Conservation (phyloP, 2,329 filamentous ascomycete genomes). For the Pseudocercospora eumusae region DNA sequence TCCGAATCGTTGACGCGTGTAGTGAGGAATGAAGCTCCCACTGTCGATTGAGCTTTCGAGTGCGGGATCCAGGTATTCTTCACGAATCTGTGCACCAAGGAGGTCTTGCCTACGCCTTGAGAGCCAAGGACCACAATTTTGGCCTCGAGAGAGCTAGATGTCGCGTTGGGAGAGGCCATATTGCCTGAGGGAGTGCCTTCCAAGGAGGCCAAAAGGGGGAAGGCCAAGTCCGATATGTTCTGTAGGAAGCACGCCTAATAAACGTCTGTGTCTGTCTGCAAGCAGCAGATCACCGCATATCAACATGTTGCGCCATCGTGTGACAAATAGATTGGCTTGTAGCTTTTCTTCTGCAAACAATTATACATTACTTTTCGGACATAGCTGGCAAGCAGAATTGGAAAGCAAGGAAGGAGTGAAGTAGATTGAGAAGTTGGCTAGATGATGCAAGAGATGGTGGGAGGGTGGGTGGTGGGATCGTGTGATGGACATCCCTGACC, state of each 20-base stretch:
- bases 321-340: conserved; percentile 1
- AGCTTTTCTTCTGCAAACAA: not conserved
- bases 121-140: conserved; percentile 80
- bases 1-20: conserved; percentile 73
- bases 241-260: not conserved
- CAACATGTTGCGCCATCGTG: not conserved
- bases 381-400: not conserved
- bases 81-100: conserved; percentile 73
- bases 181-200: not conserved
- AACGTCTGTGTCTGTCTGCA: not conserved
- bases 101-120: conserved; percentile 79
- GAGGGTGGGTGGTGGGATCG: not conserved
- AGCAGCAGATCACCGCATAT: conserved; percentile 4
- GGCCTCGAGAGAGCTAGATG: conserved; percentile 64
- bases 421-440: not conserved
- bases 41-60: conserved; percentile 48
- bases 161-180: conserved; percentile 21
- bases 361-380: not conserved
- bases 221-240: not conserved
- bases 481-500: not conserved
- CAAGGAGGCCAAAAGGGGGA: not conserved
- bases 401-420: conserved; percentile 1
- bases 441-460: conserved; percentile 21
- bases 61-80: conserved; percentile 68
- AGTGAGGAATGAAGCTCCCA: conserved; percentile 60